Base-by-base conservation (phyloP, 768 basidiomycete genomes). In the Daedaleopsis nitida region DNA sequence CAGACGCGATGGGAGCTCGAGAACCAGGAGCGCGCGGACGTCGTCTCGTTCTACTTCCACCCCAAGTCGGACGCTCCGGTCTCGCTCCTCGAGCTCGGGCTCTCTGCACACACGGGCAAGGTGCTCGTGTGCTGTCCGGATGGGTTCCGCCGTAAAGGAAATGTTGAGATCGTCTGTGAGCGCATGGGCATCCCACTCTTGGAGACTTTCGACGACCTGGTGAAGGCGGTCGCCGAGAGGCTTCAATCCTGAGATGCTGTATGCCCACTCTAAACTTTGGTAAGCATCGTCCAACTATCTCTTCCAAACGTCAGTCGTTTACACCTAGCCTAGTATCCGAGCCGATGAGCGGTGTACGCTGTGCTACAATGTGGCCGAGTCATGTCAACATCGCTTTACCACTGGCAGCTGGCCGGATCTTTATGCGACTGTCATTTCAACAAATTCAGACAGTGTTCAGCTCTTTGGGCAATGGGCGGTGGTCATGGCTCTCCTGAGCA, bases 41-140 rank as follows among this genome's bases (percentile, higher is more conserved):
- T 55, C 14, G 32, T 55, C 27, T 42, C 27, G 43, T 6, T 55
- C 8, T 45, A 32, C 24, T 17, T 55, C 24, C 35, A 17, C 35
- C 52, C 54, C 2, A 11, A 39, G 14, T 3, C 43, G 24, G 44
- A 45, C 23, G 27, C 42, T 6, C 42, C 42, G 17, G 54, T 45
- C 11, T 55, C 54, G 24, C 24, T 55, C 42, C 54, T 55, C 43
- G 54, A 55, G 54, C 42, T 55, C 13, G 54, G 54, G 43, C 10
- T 55, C 21, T 55, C 14, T 4, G 54, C 54, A 14, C 14, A 5
- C 21, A 8, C 37, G 52, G 24, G 16, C 17, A 55, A 45, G 42
- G 17, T 55, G 5, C 32, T 55, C 12, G 54, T 55, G 23, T 55
- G 42, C 34, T 55, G 54, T 16, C 54, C 54, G 17, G 54, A 55